Percentiles rank a stretch among this genome's conserved stretches.
phyloP scores from a whole-genome alignment of 352 stramenopile species.

The Pythium graminicola region DNA sequence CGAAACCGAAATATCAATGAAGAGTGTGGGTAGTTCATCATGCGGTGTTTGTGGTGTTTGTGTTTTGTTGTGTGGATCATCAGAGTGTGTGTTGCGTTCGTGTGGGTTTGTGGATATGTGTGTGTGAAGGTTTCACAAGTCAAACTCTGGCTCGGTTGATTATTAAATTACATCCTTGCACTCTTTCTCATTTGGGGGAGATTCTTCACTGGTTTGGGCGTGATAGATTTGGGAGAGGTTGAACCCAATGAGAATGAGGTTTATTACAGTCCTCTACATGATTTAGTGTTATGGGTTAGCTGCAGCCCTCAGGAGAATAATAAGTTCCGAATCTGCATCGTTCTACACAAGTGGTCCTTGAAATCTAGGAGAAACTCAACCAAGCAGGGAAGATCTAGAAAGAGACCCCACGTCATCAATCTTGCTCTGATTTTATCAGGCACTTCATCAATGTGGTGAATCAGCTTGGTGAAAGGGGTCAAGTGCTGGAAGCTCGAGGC shows the following conservation, averaged over 20 bases:
- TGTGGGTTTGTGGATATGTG: no score
- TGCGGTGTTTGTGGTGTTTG: no score
- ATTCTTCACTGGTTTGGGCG: no score
- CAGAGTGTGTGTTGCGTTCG: no score
- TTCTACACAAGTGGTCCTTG: neutral
- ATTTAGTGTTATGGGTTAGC: neutral
- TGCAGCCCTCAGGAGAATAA: neutral
- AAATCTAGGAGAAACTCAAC: neutral
- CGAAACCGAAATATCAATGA: no score
- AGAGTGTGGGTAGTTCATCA: no score
- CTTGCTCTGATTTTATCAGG: neutral
- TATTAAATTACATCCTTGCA: no score
- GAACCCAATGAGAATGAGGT: neutral
- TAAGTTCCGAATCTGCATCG: neutral
- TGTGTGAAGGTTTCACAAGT: no score
- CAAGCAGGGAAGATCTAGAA: neutral
- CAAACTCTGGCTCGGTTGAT: no score
- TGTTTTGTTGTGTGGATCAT: constrained; percentile 2
- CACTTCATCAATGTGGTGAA: neutral
- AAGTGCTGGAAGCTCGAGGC: neutral
- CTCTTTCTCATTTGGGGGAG: no score
- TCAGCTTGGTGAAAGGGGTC: neutral
- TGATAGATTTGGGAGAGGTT: neutral
- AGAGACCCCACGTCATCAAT: neutral
- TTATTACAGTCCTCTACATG: neutral